phyloP scores from a whole-genome alignment of 495 filamentous ascomycete genomes.

The Pyronema domesticum region DNA sequence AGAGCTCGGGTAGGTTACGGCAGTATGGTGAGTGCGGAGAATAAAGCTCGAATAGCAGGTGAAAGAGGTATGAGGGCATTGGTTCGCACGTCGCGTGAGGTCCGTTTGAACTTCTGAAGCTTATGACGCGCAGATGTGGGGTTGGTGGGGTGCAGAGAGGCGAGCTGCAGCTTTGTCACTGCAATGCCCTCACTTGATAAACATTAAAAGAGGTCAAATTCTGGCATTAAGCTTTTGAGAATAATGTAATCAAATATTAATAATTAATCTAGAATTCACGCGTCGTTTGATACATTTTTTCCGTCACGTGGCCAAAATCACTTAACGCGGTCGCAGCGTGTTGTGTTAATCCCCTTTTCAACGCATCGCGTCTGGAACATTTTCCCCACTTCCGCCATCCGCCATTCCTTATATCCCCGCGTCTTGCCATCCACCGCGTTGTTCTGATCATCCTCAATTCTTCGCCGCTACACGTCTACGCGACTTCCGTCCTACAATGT shows the following conservation, averaged over 20 bases:
- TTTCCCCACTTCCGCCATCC: neutral
- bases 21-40: constrained; percentile 31
- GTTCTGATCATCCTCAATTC: constrained; percentile 1
- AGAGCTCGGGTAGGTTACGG: constrained; percentile 31
- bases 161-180: no score
- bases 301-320: neutral
- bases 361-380: constrained; percentile 9
- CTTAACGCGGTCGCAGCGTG: constrained; percentile 2
- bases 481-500: constrained; percentile 10
- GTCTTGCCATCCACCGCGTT: neutral
- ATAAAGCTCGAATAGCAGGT: constrained; percentile 74
- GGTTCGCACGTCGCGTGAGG: neutral
- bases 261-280: neutral
- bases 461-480: neutral
- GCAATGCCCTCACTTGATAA: no score
- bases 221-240: no score
- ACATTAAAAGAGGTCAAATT: no score
- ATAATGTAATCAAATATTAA: neutral
- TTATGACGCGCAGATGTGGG: neutral
- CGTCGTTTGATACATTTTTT: neutral
- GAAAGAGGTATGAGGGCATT: constrained; percentile 81
- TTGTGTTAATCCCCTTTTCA: constrained; percentile 7
- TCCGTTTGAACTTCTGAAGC: neutral
- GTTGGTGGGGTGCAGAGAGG: neutral
- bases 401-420: neutral